phyloP scores from a whole-genome alignment of 2,329 filamentous ascomycete genomes.

The Colletotrichum theobromicola region DNA sequence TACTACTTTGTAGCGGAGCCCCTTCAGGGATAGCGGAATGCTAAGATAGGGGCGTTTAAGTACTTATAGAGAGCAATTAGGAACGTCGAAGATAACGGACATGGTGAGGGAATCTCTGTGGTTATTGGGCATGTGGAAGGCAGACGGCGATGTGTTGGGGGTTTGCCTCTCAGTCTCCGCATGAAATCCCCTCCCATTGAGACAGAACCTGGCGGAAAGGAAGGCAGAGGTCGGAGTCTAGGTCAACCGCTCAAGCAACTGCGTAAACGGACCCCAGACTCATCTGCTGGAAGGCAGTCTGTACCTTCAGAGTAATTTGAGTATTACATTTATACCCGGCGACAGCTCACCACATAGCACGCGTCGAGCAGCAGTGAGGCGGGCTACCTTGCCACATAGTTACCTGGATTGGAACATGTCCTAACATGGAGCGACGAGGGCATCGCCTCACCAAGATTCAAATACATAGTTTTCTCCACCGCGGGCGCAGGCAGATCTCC shows the following conservation, averaged over 20 bases:
- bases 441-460: background rate
- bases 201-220: background rate
- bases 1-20: background rate
- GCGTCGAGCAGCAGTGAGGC: too few species aligned
- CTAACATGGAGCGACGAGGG: background rate
- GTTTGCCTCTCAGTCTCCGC: background rate
- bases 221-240: background rate
- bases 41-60: too few species aligned
- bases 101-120: background rate
- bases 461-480: too few species aligned
- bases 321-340: too few species aligned
- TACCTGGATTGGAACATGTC: background rate
- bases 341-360: background rate
- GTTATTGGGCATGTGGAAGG: background rate
- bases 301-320: too few species aligned
- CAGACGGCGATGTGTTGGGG: background rate
- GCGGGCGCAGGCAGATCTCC: background rate
- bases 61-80: background rate
- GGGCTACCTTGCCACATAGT: too few species aligned
- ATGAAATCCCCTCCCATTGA: background rate
- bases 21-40: background rate
- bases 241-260: background rate
- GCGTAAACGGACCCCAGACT: background rate
- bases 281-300: background rate
- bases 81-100: background rate